Percentiles rank a stretch among this genome's conserved stretches.
These are phyloP conservation scores for Ananas comosus DNA, from an alignment of 176 grass and related monocot genomes.

Conservation along the genomic window DNA sequence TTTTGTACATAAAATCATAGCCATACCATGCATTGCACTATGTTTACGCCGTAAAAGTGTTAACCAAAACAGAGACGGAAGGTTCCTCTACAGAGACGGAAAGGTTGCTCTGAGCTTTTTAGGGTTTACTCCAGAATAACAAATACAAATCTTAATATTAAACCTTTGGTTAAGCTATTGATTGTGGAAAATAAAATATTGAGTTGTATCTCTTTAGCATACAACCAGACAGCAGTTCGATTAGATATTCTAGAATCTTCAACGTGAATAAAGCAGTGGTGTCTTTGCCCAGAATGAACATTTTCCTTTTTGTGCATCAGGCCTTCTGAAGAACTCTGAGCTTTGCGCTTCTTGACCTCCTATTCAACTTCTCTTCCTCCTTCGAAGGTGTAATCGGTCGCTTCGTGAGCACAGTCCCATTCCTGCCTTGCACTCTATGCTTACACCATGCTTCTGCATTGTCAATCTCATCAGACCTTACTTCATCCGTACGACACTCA, in stretches of 20 bases:
- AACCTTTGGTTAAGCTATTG: background rate
- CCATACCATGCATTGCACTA: too few relatives aligned
- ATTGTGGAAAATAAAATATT: constrained; percentile 1
- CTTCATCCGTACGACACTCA: constrained; percentile 9
- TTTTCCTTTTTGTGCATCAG: constrained; percentile 4
- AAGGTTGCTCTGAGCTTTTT: too few relatives aligned
- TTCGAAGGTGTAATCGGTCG: constrained; percentile 71
- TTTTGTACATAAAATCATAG: too few relatives aligned
- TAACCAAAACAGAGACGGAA: too few relatives aligned
- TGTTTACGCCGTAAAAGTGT: too few relatives aligned
- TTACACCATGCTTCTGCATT: constrained; percentile 45
- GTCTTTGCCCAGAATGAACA: background rate
- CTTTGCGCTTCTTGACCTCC: constrained; percentile 92
- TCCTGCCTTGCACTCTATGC: constrained; percentile 44
- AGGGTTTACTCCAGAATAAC: too few relatives aligned
- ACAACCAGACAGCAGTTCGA: background rate
- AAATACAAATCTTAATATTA: too few relatives aligned
- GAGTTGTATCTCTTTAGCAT: background rate
- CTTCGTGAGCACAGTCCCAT: constrained; percentile 76
- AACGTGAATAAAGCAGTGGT: too few relatives aligned
- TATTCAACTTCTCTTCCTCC: constrained; percentile 77
- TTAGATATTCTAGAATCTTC: too few relatives aligned
- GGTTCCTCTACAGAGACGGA: too few relatives aligned
- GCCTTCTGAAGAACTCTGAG: constrained; percentile 64
- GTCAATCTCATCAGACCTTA: constrained; percentile 2